phyloP scores from a whole-genome alignment of 2,329 filamentous ascomycete species.

The Colletotrichum sp. region DNA sequence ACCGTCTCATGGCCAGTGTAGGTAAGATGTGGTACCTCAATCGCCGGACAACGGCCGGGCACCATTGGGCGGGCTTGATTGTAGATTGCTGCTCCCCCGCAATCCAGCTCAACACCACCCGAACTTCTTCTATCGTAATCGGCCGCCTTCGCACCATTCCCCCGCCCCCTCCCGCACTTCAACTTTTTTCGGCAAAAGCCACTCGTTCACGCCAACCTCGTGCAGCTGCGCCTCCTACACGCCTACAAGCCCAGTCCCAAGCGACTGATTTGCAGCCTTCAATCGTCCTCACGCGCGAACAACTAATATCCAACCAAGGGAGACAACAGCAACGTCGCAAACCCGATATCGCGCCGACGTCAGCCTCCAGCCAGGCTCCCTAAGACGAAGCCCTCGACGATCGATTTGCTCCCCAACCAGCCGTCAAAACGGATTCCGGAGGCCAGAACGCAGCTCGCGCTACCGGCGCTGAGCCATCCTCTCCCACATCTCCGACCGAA shows the following conservation, averaged over 20 bases:
- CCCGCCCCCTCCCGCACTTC: background rate
- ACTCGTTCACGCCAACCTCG: background rate
- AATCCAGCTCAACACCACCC: slow-evolving; percentile 8
- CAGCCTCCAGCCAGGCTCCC: background rate
- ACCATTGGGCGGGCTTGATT: background rate
- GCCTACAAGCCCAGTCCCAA: background rate
- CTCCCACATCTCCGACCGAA: slow-evolving; percentile 23
- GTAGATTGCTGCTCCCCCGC: slow-evolving; percentile 12
- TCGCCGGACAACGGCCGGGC: background rate
- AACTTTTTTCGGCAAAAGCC: background rate
- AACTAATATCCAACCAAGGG: background rate
- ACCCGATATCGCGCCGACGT: background rate
- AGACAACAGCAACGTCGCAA: background rate
- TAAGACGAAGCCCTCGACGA: background rate
- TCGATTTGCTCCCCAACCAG: slow-evolving; percentile 2
- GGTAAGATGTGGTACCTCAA: background rate
- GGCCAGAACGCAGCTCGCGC: slow-evolving; percentile 39
- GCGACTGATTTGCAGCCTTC: background rate
- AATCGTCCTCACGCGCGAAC: background rate
- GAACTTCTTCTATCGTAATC: slow-evolving; percentile 9
- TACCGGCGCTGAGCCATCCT: slow-evolving; percentile 30
- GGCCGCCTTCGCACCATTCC: slow-evolving; percentile 9
- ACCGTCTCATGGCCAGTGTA: background rate
- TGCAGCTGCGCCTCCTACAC: background rate
- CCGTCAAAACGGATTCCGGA: slow-evolving; percentile 50